A percentile compares a stretch with the other conserved stretches of the same genome.
These are phyloP conservation scores for Lactifluus volemus DNA, from an alignment of 768 basidiomycete genomes.

Conservation along the genomic window DNA sequence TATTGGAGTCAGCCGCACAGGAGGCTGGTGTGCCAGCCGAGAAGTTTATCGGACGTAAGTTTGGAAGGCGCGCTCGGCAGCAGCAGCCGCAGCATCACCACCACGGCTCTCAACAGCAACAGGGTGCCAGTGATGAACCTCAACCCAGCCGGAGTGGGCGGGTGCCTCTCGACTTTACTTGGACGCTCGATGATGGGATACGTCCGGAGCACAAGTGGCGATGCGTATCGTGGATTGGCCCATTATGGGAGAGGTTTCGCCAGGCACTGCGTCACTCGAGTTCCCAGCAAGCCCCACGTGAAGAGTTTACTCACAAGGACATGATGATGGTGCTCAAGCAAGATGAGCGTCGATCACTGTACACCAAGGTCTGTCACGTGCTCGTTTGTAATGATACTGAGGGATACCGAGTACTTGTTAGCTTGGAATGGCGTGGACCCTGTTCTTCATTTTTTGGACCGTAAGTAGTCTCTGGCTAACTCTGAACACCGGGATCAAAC, in stretches of 20 bases:
- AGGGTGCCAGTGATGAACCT: not conserved
- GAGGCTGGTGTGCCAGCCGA: slow-evolving; percentile 59
- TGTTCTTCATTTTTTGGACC: slow-evolving; percentile 76
- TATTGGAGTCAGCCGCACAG: slow-evolving; percentile 54
- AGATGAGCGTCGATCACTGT: slow-evolving; percentile 47
- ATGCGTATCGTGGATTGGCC: not conserved
- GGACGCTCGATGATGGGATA: slow-evolving; percentile 6
- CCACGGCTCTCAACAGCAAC: not conserved
- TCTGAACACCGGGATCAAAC: not conserved
- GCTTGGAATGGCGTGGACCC: slow-evolving; percentile 40
- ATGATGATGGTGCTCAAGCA: slow-evolving; percentile 20
- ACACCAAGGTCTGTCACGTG: slow-evolving; percentile 36
- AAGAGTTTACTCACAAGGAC: slow-evolving; percentile 15
- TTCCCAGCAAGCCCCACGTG: not conserved
- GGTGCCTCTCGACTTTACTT: slow-evolving; percentile 7
- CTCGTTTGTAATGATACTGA: not conserved
- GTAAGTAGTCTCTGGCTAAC: slow-evolving; percentile 30
- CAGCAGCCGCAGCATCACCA: not conserved
- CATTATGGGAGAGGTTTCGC: slow-evolving; percentile 4
- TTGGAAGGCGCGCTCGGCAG: slow-evolving; percentile 6
- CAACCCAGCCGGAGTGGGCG: not conserved
- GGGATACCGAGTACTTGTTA: slow-evolving; percentile 11
- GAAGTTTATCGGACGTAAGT: slow-evolving; percentile 29
- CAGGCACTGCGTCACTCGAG: not conserved
- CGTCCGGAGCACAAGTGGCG: not conserved